phyloP scores from a whole-genome alignment of 768 basidiomycete species.

The Lentinula sp. region DNA sequence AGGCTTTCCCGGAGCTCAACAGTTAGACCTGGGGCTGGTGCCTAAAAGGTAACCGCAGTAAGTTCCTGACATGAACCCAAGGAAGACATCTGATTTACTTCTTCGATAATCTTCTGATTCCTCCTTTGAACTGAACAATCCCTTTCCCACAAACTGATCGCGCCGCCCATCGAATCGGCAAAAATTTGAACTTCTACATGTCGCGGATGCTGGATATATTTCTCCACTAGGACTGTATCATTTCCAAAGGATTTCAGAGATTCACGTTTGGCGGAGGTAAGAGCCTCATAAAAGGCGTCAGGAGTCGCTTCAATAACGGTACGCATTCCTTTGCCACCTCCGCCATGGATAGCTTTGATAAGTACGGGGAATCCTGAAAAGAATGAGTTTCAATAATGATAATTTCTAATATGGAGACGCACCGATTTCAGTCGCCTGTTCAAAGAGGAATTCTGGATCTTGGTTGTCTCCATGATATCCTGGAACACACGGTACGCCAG shows the following conservation, averaged over 20 bases:
- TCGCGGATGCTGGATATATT: constrained; percentile 79
- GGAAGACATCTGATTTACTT: constrained; percentile 35
- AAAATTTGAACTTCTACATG: constrained; percentile 97
- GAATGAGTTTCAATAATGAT: not conserved
- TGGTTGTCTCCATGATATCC: constrained; percentile 89
- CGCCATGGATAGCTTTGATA: constrained; percentile 96
- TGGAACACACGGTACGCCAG: constrained; percentile 89
- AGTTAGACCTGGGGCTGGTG: constrained; percentile 86
- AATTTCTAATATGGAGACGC: not conserved
- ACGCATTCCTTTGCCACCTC: constrained; percentile 95
- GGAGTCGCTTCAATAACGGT: constrained; percentile 52
- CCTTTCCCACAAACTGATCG: constrained; percentile 93
- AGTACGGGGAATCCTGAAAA: constrained; percentile 76
- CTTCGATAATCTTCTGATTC: constrained; percentile 95
- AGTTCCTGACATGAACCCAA: not conserved
- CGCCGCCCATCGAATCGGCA: constrained; percentile 73
- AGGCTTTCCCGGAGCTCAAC: constrained; percentile 75
- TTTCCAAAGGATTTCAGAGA: constrained; percentile 85
- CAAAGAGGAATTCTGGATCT: constrained; percentile 60
- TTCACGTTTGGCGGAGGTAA: constrained; percentile 86
- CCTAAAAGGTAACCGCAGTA: constrained; percentile 33
- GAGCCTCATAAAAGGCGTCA: constrained; percentile 71
- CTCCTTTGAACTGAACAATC: constrained; percentile 89
- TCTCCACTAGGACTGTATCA: constrained; percentile 82
- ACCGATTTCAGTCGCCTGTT: constrained; percentile 72